These are phyloP conservation scores for Populus davidiana DNA, from an alignment of 345 rosid species.

Conservation along the genomic window DNA sequence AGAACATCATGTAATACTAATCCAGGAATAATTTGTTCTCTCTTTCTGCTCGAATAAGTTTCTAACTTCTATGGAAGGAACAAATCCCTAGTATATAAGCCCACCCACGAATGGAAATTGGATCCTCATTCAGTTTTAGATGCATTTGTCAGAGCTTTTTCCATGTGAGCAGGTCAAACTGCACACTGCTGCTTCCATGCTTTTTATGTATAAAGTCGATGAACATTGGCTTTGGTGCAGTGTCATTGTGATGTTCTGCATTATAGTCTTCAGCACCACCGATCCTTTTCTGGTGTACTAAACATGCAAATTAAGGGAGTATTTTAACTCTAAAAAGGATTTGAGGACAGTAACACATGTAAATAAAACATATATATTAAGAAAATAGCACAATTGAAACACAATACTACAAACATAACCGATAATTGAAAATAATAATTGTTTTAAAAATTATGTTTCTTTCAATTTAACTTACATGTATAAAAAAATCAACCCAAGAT, in stretches of 20 bases:
- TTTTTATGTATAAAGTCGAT: not conserved
- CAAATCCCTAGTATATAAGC: not conserved
- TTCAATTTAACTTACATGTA: too few species aligned
- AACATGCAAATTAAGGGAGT: not conserved
- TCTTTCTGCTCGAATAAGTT: not conserved
- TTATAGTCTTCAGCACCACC: not conserved
- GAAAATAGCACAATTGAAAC: too few species aligned
- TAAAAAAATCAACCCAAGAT: too few species aligned
- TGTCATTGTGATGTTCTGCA: not conserved
- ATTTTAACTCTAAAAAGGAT: too few species aligned
- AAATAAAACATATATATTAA: too few species aligned
- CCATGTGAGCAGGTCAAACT: conserved; percentile 53
- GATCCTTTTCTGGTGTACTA: not conserved
- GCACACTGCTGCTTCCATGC: conserved; percentile 5
- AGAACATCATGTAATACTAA: not conserved
- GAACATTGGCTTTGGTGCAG: not conserved
- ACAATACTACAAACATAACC: too few species aligned
- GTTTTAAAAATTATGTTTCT: too few species aligned
- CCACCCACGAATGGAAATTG: not conserved
- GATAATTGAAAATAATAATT: too few species aligned
- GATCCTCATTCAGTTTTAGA: not conserved
- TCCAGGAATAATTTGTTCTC: not conserved
- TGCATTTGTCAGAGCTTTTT: not conserved
- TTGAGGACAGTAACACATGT: too few species aligned
- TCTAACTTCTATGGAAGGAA: not conserved